A percentile compares a stretch with the other conserved stretches of the same genome.
These are phyloP conservation scores for Craterostigma plantagineum DNA, from an alignment of 257 asterid genomes.

Conservation along the genomic window DNA sequence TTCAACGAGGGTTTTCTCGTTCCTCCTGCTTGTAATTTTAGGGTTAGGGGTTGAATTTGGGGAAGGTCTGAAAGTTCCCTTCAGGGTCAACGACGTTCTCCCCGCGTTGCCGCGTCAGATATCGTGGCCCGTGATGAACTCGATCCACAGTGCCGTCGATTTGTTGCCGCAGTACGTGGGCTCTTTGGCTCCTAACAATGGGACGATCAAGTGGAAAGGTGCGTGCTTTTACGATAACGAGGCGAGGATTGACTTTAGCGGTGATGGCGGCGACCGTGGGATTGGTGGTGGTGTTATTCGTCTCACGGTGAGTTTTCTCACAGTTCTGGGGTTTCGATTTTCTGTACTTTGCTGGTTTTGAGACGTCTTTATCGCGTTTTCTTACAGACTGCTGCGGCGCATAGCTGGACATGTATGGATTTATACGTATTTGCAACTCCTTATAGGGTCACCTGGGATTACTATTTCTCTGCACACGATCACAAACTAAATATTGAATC, in stretches of 20 bases:
- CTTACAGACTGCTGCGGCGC: constrained; percentile 71
- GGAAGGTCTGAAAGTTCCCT: constrained; percentile 63
- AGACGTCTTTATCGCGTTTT: constrained; percentile 1
- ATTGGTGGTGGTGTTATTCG: constrained; percentile 71
- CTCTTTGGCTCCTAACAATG: constrained; percentile 74
- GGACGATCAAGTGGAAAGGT: constrained; percentile 79
- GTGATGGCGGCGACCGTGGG: constrained; percentile 67
- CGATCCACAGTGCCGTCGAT: constrained; percentile 73
- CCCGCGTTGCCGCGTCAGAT: constrained; percentile 79
- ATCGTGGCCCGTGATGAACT: constrained; percentile 87
- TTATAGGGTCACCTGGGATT: constrained; percentile 93
- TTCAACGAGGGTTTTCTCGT: too few species aligned
- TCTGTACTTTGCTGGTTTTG: background rate
- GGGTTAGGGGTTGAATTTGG: constrained; percentile 40
- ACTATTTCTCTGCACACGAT: constrained; percentile 70
- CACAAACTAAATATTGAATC: constrained; percentile 66
- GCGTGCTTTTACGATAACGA: constrained; percentile 67
- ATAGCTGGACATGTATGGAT: constrained; percentile 99
- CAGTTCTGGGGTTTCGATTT: background rate
- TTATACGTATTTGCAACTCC: constrained; percentile 97
- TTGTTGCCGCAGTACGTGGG: constrained; percentile 80
- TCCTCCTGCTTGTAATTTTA: constrained; percentile 13
- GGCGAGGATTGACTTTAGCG: constrained; percentile 53
- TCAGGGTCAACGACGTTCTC: constrained; percentile 66
- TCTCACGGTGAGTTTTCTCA: constrained; percentile 42